These are phyloP conservation scores for Chalciporus piperatus DNA, from an alignment of 768 basidiomycete genomes.

Conservation along the genomic window DNA sequence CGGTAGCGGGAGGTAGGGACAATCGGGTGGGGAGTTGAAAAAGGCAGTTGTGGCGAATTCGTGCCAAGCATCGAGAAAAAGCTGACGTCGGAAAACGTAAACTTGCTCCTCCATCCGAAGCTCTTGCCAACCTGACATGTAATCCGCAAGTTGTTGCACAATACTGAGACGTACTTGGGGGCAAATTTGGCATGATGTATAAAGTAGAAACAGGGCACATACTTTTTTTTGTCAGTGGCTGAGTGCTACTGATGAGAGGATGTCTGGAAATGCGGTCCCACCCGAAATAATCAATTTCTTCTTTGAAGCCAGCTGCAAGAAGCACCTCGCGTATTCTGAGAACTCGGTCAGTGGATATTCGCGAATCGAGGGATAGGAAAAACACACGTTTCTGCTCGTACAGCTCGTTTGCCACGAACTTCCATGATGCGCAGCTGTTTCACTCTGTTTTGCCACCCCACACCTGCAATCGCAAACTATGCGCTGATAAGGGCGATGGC, in stretches of 20 bases:
- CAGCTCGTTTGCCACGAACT: constrained; percentile 24
- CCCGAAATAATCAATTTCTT: constrained; percentile 29
- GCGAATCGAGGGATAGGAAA: neutral
- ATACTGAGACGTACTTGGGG: constrained; percentile 16
- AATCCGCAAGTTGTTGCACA: constrained; percentile 20
- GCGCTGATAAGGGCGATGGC: constrained; percentile 7
- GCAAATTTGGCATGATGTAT: constrained; percentile 5
- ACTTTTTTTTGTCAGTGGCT: constrained; percentile 23
- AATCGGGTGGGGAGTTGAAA: constrained; percentile 7
- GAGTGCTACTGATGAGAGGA: constrained; percentile 26
- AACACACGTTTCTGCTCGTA: constrained; percentile 24
- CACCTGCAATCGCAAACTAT: constrained; percentile 26
- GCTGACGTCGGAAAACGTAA: constrained; percentile 23
- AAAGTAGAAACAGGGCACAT: neutral
- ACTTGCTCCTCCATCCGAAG: constrained; percentile 30
- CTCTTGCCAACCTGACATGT: constrained; percentile 32
- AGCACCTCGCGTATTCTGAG: constrained; percentile 21
- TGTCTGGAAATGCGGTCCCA: constrained; percentile 33
- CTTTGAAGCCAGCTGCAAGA: constrained; percentile 17
- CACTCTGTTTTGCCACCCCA: constrained; percentile 23
- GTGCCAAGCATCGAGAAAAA: constrained; percentile 27
- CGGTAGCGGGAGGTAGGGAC: constrained; percentile 25
- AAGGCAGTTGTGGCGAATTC: constrained; percentile 19
- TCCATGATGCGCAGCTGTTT: constrained; percentile 18
- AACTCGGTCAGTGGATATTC: constrained; percentile 4